These are phyloP conservation scores for Thelonectria blattea DNA, from an alignment of 2,329 filamentous ascomycete genomes.

Conservation along the genomic window DNA sequence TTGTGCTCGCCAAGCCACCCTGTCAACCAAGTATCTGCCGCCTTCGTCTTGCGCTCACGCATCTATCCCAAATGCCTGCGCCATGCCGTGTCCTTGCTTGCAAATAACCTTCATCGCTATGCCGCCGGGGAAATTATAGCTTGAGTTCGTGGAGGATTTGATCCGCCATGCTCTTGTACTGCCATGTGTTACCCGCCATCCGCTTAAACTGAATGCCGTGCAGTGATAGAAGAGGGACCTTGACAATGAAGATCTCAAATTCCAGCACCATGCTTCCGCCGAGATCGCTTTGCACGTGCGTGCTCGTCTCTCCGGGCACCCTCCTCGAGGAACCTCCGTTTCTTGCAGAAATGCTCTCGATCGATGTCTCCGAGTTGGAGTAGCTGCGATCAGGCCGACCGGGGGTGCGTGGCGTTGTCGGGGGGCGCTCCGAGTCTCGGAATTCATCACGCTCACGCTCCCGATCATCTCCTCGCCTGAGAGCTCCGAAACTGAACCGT, in stretches of 20 bases:
- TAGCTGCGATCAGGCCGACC: constrained; percentile 66
- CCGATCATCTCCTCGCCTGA: constrained; percentile 61
- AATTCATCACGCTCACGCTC: constrained; percentile 76
- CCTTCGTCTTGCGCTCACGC: constrained; percentile 17
- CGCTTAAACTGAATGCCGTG: constrained; percentile 99
- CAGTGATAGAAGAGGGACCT: constrained; percentile 88
- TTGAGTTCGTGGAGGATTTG: constrained; percentile 87
- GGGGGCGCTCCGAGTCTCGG: constrained; percentile 60
- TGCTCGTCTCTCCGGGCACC: constrained; percentile 85
- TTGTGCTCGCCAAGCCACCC: constrained; percentile 14
- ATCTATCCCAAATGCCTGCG: constrained; percentile 26
- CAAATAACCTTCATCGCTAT: constrained; percentile 1
- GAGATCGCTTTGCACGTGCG: constrained; percentile 88
- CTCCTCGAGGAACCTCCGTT: constrained; percentile 58
- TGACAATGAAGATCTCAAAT: constrained; percentile 97
- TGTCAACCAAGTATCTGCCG: constrained; percentile 17
- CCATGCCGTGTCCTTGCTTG: background rate
- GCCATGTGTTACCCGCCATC: constrained; percentile 93
- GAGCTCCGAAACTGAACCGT: constrained; percentile 83
- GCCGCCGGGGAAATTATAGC: constrained; percentile 57
- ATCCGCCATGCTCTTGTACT: constrained; percentile 98
- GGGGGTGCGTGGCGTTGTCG: constrained; percentile 51
- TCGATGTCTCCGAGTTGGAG: constrained; percentile 85
- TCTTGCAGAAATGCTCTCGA: constrained; percentile 71
- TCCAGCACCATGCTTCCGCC: constrained; percentile 83